phyloP scores from a whole-genome alignment of 2,329 filamentous ascomycete species.

The Fusarium marasasianum region DNA sequence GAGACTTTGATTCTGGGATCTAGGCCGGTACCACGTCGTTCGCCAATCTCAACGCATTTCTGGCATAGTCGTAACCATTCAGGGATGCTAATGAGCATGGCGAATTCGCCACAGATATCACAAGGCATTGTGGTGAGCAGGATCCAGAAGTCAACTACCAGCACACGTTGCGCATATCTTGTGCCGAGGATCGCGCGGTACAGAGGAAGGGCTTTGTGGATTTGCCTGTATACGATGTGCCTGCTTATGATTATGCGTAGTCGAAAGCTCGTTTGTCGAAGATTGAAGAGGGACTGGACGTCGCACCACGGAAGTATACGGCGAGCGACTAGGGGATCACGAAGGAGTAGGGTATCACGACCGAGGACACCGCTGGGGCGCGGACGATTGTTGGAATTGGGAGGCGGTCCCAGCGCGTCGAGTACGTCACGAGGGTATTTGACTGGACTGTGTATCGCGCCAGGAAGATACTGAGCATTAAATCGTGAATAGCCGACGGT shows the following conservation, averaged over 20 bases:
- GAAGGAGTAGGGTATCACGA: no score
- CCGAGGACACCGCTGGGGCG: no score
- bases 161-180: slow-evolving; percentile 34
- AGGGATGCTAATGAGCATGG: slow-evolving; percentile 39
- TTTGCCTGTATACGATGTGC: background rate
- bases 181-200: slow-evolving; percentile 46
- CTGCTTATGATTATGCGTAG: no score
- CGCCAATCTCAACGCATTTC: slow-evolving; percentile 29
- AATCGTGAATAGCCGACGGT: background rate
- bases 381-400: no score
- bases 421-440: no score
- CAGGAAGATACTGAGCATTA: background rate
- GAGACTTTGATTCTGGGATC: accelerated
- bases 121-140: slow-evolving; percentile 42
- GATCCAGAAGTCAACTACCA: slow-evolving; percentile 36
- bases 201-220: slow-evolving; percentile 40
- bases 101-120: slow-evolving; percentile 17
- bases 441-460: background rate
- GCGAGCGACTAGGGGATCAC: no score
- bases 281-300: slow-evolving; percentile 44
- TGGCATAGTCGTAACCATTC: slow-evolving; percentile 45
- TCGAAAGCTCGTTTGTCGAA: slow-evolving; percentile 42
- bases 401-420: no score
- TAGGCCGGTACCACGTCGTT: accelerated
- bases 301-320: slow-evolving; percentile 19